Evolutionary conservation across 345 rosid genomes (phyloP), one percentile per base, ranked within the genome.

Genomic region (Bretschneidera sinensis): DNA sequence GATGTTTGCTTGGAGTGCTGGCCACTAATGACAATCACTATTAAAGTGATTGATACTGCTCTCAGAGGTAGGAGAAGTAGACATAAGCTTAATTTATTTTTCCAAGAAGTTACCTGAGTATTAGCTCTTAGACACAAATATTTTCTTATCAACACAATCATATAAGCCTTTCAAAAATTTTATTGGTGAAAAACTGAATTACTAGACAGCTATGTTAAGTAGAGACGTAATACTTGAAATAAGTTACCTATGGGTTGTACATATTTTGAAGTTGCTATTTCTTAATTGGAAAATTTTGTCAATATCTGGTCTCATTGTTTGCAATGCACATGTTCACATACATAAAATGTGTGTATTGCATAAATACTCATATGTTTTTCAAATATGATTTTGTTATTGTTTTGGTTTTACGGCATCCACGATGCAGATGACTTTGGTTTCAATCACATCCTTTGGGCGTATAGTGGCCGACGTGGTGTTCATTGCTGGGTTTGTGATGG

Each of bases 401-500:
- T 6, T 61, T 45, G 28, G 48, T 43, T n/a, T 7, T 39, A 14
- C 11, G 16, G 6, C 52, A 48, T 59, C 48, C n/a, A 48, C 74
- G 35, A 19, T 71, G 87, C 83, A 87, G 98, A 83, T 77, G 98
- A 87, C 69, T 89, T 92, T 84, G 96, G 98, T 71, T 89, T 92
- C 73, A 76, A 66, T 65, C 97, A 92, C 66, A 80, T 91, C 31
- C 96, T 92, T 55, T 92, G 98, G 97, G 97, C 81, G 59, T 92
- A 72, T 59, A 92, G 97, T 55, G 98, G 98, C 10, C 86, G 98
- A 0, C 96, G 95, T 74, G 97, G 98, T 65, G 97, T 92, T 65
- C 97, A 92, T 60, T 92, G 96, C 73, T 92, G 97, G 99, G 96
- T 87, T 75, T 92, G 94, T 76, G 98, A 92, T 76, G 80, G 80